Evolutionary conservation across 768 basidiomycete species (phyloP), one percentile per base, ranked within the genome.

Genomic region (Lentinula boryana): DNA sequence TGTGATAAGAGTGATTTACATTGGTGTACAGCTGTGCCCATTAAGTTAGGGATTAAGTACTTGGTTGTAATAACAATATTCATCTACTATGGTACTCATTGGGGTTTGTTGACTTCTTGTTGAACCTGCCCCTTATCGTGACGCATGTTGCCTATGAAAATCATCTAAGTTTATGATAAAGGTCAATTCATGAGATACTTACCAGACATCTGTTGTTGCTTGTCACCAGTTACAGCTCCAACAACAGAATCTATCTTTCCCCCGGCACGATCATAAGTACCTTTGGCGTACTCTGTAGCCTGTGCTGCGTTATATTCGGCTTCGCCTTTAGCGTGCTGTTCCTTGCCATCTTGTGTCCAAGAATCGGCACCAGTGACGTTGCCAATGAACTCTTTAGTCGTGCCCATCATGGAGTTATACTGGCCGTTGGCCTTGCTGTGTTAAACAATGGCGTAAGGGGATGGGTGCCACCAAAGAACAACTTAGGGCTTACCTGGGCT

Each of bases 91-190:
- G 0, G 13, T 10, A 2, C 23, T 12, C 15, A 33, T 51, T 8
- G 13, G 18, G 63, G 65, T 65, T 80, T 76, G 68, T 87, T 87
- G 33, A 78, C 16, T 4, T 83, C 73, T 68, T 86, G 84, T 64
- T 86, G 79, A 1, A 75, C 67, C 53, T 77, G 64, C 0, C 87
- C 85, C 63, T 86, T 85, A 51, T 86, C 82, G 0, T 83, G 76
- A 54, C 70, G 75, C 16, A 72, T 57, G 58, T 86, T 85, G 1
- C 86, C 85, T 85, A 38, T 18, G 10, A 23, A 6, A 23, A 27
- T 12, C 38, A 23, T n/a, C 23, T 23, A 18, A 23, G 9, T 3
- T 15, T 21, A 15, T 4, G 0, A 5, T 23, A 15, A 0, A 18
- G 15, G 13, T 0, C 1, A n/a, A 50, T n/a, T 6, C 8, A n/a